These are phyloP conservation scores for Ganoderma multipileum DNA, from an alignment of 1,284 basidiomycete genomes.

Conservation along the genomic window DNA sequence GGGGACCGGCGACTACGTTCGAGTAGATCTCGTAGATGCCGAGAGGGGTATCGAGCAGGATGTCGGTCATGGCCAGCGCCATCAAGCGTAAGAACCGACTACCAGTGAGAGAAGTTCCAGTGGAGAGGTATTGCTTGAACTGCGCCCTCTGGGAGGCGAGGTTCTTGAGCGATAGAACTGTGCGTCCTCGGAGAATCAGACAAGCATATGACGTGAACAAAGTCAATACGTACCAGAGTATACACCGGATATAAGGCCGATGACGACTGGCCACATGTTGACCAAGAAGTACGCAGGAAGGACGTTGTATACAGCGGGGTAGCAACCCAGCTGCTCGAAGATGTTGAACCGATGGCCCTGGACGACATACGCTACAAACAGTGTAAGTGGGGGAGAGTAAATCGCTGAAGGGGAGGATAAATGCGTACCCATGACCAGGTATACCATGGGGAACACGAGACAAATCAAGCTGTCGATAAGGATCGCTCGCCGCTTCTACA, in stretches of 20 bases:
- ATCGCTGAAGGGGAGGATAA: not conserved
- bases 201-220: not conserved
- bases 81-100: constrained; percentile 59
- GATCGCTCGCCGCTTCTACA: too few species aligned
- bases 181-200: not conserved
- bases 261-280: constrained; percentile 44
- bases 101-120: constrained; percentile 38
- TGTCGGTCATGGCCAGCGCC: constrained; percentile 49
- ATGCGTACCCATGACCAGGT: not conserved
- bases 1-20: constrained; percentile 30
- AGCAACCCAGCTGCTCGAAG: constrained; percentile 47
- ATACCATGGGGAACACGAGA: too few species aligned
- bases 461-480: too few species aligned
- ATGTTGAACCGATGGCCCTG: constrained; percentile 48
- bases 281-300: constrained; percentile 42
- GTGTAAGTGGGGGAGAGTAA: not conserved
- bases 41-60: constrained; percentile 44
- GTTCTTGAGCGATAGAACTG: constrained; percentile 42
- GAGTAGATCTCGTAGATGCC: constrained; percentile 35
- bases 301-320: constrained; percentile 40
- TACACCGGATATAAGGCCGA: constrained; percentile 38
- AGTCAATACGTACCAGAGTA: constrained; percentile 42
- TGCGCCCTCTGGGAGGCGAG: constrained; percentile 25
- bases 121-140: constrained; percentile 41
- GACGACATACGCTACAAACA: not conserved